A percentile compares a stretch with the other conserved stretches of the same genome.
These are phyloP conservation scores for Candida labiduridarum DNA, from an alignment of 1,139 yeast genomes.

Conservation along the genomic window DNA sequence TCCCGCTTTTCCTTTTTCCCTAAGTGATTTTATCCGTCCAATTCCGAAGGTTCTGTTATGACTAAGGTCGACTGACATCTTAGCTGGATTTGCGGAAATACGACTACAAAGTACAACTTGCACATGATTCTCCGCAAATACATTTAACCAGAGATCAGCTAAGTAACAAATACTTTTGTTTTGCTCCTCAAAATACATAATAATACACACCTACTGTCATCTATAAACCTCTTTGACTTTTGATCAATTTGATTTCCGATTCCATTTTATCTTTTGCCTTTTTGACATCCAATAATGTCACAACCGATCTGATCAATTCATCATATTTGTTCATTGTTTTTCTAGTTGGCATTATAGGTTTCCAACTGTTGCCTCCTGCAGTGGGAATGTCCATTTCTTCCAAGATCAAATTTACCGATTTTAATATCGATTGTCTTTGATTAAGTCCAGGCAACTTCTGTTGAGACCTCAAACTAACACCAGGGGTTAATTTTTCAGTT, in stretches of 20 bases:
- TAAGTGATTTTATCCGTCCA: no score
- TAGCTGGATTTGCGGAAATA: no score
- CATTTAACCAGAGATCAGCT: no score
- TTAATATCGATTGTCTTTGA: conserved; percentile 64
- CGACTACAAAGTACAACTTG: no score
- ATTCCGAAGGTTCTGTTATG: no score
- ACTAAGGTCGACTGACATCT: no score
- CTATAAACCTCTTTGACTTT: conserved; percentile 52
- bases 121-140: no score
- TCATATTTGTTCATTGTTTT: conserved; percentile 81
- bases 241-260: conserved; percentile 69
- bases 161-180: no score
- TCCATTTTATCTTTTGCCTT: conserved; percentile 86
- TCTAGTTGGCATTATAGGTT: conserved; percentile 89
- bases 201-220: no score
- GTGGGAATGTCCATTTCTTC: conserved; percentile 80
- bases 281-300: conserved; percentile 78
- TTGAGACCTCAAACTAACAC: conserved; percentile 79
- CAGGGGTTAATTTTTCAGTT: conserved; percentile 71
- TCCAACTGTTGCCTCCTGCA: conserved; percentile 52
- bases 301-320: conserved; percentile 69
- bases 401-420: conserved; percentile 70
- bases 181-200: no score
- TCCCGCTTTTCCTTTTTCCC: no score
- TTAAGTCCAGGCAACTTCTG: conserved; percentile 49